Conservation (phyloP, 176 grass and related monocot species). For the Microstegium vimineum region DNA sequence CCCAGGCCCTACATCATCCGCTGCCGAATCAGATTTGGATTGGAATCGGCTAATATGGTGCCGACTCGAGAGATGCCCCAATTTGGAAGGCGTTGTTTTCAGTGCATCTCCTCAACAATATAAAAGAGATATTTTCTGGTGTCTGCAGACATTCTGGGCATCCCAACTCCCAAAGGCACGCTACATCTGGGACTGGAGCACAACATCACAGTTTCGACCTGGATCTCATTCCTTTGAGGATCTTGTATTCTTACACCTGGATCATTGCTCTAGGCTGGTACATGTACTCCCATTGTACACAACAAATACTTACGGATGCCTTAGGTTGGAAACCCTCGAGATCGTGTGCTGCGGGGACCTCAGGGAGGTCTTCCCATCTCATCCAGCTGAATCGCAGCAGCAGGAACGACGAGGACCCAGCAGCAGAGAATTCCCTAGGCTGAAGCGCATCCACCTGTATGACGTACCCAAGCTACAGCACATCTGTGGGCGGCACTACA, state of each 20-base stretch:
- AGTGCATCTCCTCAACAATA: accelerated
- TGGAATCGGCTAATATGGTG: accelerated
- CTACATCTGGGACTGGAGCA: not conserved
- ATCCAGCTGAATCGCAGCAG: not conserved
- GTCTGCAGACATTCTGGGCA: not conserved
- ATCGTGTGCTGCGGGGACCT: not conserved
- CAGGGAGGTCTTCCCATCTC: not conserved
- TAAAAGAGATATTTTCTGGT: accelerated
- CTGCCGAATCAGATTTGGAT: no score
- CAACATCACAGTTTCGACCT: not conserved
- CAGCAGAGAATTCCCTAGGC: not conserved
- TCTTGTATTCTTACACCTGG: not conserved
- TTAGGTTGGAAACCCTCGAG: not conserved
- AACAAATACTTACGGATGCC: accelerated
- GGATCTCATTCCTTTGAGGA: accelerated
- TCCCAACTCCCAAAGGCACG: not conserved
- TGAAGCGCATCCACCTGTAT: not conserved
- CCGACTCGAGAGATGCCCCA: conserved; percentile 7
- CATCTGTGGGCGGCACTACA: not conserved
- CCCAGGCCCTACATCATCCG: not conserved
- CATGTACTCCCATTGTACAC: conserved; percentile 8
- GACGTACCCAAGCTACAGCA: not conserved
- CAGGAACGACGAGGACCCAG: no score
- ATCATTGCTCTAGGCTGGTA: not conserved
- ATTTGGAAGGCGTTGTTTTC: not conserved